Percentiles rank a stretch among this genome's conserved stretches.
phyloP scores from a whole-genome alignment of 202 grass and related monocot genomes.

The Musa balbisiana region DNA sequence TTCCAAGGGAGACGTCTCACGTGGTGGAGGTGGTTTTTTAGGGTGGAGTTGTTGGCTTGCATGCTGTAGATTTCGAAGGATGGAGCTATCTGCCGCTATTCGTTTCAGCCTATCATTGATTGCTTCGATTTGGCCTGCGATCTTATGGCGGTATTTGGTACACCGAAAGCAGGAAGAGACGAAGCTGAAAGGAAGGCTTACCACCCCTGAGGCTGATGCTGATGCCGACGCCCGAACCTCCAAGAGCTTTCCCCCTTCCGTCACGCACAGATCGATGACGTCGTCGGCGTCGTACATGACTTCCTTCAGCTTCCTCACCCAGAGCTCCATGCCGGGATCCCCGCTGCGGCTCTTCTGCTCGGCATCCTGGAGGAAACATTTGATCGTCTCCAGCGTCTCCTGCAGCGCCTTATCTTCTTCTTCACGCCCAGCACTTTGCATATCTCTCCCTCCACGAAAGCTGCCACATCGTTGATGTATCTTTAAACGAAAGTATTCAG shows the following conservation, averaged over 20 bases:
- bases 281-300: constrained; percentile 65
- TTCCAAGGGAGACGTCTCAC: constrained; percentile 2
- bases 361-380: neutral
- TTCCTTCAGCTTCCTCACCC: neutral
- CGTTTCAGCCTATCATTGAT: too few species aligned
- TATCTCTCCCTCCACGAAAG: neutral
- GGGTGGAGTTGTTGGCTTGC: neutral
- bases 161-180: constrained; percentile 40
- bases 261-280: constrained; percentile 49
- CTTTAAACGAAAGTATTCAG: neutral
- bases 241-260: constrained; percentile 56
- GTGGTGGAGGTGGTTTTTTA: constrained; percentile 1
- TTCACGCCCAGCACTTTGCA: neutral
- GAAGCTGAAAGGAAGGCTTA: constrained; percentile 33
- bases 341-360: neutral
- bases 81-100: too few species aligned
- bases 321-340: neutral
- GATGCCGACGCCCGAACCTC: constrained; percentile 18
- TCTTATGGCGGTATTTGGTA: too few species aligned
- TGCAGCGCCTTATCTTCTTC: constrained; percentile 1
- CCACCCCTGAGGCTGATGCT: constrained; percentile 27
- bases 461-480: neutral
- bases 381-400: neutral
- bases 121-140: too few species aligned
- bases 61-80: too few species aligned